Base-by-base conservation (phyloP, 1,284 basidiomycete species). In the Cystobasidium sp. region DNA sequence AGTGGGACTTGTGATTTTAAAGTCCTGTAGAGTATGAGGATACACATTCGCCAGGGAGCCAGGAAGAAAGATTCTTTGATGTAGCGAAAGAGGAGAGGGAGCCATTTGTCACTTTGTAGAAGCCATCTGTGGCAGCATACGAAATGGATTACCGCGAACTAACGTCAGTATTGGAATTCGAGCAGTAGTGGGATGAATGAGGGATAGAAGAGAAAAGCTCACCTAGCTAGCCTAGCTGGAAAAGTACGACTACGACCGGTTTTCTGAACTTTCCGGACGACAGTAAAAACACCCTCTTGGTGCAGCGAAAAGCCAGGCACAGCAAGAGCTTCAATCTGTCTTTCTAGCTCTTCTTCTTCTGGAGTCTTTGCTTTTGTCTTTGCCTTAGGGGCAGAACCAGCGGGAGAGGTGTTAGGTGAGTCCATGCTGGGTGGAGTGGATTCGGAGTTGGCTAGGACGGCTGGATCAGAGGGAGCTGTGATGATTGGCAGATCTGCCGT, bases 191-290 rank as follows among this genome's bases (percentile, higher is more conserved):
- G 61, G 10, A 53, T 41, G 46, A 31, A 22, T 6, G 37, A 37
- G 43, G 14, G 20, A 41, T 41, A 20, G 20, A 66, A 31, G 39
- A n/a, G 31, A 41, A 10, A 9, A 1, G 41, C 53, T 58, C 39
- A 71, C 69, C 69, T 61, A 16, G 70, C 70, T 37, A 73, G 52
- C 6, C 70, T 31, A 47, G 70, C 70, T 46, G 70, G 70, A 49
- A 73, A 73, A 46, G 70, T 73, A 14, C 52, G 24, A 58, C 59
- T 55, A 18, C 70, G 37, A 22, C 62, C 70, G n/a, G 20, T 55
- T 37, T 20, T 56, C 12, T 49, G 9, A 9, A 41, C 51, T 31
- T 62, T 65, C 37, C 44, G 55, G 12, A 73, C 39, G 16, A 73
- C 62, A 41, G 70, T 65, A 31, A 73, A 73, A 20, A 73, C 70